phyloP scores from a whole-genome alignment of 2,329 filamentous ascomycete genomes.

The Rhynchosporium secalis region DNA sequence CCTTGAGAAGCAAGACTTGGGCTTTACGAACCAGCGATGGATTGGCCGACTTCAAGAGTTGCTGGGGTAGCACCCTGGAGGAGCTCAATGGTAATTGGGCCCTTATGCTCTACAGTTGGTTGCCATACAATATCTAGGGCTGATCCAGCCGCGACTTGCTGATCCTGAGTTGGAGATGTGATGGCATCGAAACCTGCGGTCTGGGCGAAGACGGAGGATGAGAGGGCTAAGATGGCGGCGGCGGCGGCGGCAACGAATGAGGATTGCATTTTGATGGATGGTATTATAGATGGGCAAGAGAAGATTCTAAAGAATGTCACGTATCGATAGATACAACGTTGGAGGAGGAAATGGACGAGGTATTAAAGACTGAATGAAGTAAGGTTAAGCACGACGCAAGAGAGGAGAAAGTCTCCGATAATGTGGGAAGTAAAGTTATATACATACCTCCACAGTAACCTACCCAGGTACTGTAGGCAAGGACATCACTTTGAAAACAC shows the following conservation, averaged over 20 bases:
- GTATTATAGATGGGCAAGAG: constrained; percentile 17
- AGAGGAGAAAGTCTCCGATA: constrained; percentile 1
- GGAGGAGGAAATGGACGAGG: constrained; percentile 1
- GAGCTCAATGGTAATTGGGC: constrained; percentile 53
- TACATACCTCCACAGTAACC: too few relatives aligned
- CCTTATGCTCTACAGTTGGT: constrained; percentile 41
- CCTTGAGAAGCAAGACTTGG: neutral
- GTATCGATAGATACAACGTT: constrained; percentile 36
- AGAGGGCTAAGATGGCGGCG: constrained; percentile 28
- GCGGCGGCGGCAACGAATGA: constrained; percentile 32
- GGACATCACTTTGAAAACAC: neutral
- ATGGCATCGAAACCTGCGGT: constrained; percentile 58
- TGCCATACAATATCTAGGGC: constrained; percentile 54
- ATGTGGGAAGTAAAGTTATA: constrained; percentile 10
- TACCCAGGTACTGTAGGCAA: neutral
- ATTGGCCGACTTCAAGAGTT: constrained; percentile 44
- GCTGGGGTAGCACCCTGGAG: constrained; percentile 52
- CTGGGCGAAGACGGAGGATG: constrained; percentile 48
- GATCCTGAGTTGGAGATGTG: constrained; percentile 46
- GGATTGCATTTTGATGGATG: constrained; percentile 34
- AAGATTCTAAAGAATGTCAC: constrained; percentile 34
- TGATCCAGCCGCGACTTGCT: constrained; percentile 50
- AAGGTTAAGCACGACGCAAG: neutral
- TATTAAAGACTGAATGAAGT: constrained; percentile 15
- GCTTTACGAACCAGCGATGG: constrained; percentile 53